phyloP scores from a whole-genome alignment of 768 basidiomycete species.

The Mycena sanguinolenta region DNA sequence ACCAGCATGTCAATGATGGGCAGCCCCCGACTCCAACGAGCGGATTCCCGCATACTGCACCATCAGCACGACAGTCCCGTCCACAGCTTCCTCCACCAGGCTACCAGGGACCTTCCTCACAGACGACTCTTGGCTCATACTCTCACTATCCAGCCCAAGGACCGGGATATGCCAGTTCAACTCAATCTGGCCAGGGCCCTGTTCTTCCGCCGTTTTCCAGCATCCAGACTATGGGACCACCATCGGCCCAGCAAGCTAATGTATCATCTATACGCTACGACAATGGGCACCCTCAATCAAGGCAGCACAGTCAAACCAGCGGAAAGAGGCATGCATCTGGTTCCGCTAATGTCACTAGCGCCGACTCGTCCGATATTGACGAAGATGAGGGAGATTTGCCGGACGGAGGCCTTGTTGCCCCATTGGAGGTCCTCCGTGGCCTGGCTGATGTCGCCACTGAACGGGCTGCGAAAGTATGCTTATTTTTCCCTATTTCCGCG shows the following conservation, averaged over 20 bases:
- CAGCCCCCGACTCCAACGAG: conserved; percentile 56
- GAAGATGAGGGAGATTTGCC: conserved; percentile 89
- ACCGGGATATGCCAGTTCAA: conserved; percentile 50
- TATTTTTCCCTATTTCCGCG: conserved; percentile 12
- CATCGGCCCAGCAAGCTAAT: conserved; percentile 59
- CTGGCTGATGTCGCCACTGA: conserved; percentile 87
- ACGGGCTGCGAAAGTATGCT: conserved; percentile 78
- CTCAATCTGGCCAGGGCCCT: conserved; percentile 57
- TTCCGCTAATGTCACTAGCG: conserved; percentile 79
- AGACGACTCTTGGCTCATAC: conserved; percentile 55
- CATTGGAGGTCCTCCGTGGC: conserved; percentile 87
- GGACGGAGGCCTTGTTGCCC: conserved; percentile 84
- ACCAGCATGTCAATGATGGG: conserved; percentile 54
- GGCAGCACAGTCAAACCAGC: conserved; percentile 48
- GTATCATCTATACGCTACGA: conserved; percentile 75
- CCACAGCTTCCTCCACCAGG: conserved; percentile 50
- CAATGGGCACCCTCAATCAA: conserved; percentile 49
- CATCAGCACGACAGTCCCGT: conserved; percentile 50
- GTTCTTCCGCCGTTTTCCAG: conserved; percentile 81
- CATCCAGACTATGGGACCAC: conserved; percentile 69
- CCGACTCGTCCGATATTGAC: conserved; percentile 88
- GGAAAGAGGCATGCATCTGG: conserved; percentile 73
- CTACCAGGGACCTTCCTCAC: conserved; percentile 53
- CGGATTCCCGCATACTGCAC: conserved; percentile 46
- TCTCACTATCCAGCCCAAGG: conserved; percentile 53